Base-by-base conservation (phyloP, 2,329 filamentous ascomycete genomes). In the Phoma sp. region DNA sequence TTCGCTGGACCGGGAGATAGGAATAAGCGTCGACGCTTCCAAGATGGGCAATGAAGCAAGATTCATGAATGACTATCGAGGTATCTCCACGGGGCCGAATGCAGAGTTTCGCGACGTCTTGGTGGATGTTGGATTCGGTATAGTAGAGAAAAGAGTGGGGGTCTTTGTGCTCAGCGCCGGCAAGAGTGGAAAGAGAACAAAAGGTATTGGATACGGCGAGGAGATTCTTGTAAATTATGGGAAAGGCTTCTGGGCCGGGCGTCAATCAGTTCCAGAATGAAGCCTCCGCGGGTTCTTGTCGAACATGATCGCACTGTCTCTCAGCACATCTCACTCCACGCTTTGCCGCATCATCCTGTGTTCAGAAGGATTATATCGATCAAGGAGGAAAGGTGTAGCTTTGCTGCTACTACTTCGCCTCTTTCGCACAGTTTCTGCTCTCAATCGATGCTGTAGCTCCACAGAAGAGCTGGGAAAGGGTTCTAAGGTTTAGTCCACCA, bases 211-310 rank as follows among this genome's bases (percentile, higher is more conserved):
- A 21, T 79, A 75, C 52, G 80, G 80, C 2, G 74, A 81, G 52
- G 82, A 84, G 68, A 78, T 84, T 38, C 69, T 83, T 25, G 74
- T 84, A n/a, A 81, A 76, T 61, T 84, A 84, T 63, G 82, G 81
- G 27, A 82, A 83, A 63, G 79, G 78, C 0, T 82, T 81, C 51
- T 82, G 80, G 80, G 73, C 69, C 52, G 74, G 76, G 61, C 72
- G 76, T 29, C 58, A 65, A 29, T 31, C 40, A 17, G 19, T 43
- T 27, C 53, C 55, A 50, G 44, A 39, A 36, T 62, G 40, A 62
- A 22, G 8, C 8, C 17, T 15, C 13, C 33, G 13, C 10, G 35
- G 6, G n/a, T 10, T 29, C n/a, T 2, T 12, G 13, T 38, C 10
- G 17, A 38, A 17, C 31, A 21, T 19, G n/a, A 19, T 21, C 24